A percentile compares a stretch with the other conserved stretches of the same genome.
These are phyloP conservation scores for Aspergillus nanangensis DNA, from an alignment of 495 filamentous ascomycete species.

Conservation along the genomic window DNA sequence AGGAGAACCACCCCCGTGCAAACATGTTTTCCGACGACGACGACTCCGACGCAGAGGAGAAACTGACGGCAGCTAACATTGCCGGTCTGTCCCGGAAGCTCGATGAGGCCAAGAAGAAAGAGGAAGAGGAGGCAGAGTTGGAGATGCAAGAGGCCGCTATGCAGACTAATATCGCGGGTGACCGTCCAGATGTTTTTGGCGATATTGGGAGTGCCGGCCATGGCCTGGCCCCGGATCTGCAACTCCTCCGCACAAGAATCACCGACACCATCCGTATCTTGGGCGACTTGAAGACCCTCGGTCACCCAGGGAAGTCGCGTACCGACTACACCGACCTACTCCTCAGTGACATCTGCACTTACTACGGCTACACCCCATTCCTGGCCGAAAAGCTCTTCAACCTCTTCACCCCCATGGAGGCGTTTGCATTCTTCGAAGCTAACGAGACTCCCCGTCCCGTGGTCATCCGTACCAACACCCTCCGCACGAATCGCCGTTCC, in stretches of 20 bases:
- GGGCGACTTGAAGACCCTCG: conserved; percentile 76
- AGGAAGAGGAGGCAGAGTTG: conserved; percentile 60
- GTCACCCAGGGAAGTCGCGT: conserved; percentile 72
- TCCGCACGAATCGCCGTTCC: conserved; percentile 86
- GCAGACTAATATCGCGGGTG: conserved; percentile 92
- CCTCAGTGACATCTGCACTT: conserved; percentile 86
- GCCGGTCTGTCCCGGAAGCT: conserved; percentile 81
- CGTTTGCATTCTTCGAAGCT: conserved; percentile 97
- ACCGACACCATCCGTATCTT: conserved; percentile 90
- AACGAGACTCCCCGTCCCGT: conserved; percentile 91
- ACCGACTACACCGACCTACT: conserved; percentile 83
- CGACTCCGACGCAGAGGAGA: conserved; percentile 86
- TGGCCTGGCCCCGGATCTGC: conserved; percentile 78
- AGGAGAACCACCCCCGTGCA: conserved; percentile 49
- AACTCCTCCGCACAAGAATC: conserved; percentile 84
- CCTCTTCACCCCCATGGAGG: conserved; percentile 89
- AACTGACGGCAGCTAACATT: conserved; percentile 93
- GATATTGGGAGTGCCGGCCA: conserved; percentile 47
- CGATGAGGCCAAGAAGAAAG: conserved; percentile 63
- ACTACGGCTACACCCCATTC: conserved; percentile 84
- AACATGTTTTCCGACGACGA: conserved; percentile 95
- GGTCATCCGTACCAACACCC: conserved; percentile 88
- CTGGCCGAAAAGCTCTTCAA: conserved; percentile 84
- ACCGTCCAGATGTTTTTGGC: conserved; percentile 67
- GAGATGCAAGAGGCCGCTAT: conserved; percentile 79